phyloP scores from a whole-genome alignment of 371 early-diverging fungal species.

The Syncephalis plumigaleata region DNA sequence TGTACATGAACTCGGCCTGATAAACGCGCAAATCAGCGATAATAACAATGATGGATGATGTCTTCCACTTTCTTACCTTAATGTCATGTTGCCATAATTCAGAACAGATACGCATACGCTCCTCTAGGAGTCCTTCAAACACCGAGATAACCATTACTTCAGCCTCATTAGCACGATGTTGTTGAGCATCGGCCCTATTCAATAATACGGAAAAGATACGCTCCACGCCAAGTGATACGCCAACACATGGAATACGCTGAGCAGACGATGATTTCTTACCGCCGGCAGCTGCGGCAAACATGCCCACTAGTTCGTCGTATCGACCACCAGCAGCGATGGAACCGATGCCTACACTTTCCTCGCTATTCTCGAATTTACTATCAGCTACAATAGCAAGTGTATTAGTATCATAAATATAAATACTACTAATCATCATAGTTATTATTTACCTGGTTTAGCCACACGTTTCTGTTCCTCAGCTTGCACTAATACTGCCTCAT shows the following conservation, averaged over 20 bases:
- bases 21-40: too few relatives aligned
- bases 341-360: constrained; percentile 82
- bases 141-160: constrained; percentile 85
- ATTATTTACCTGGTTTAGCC: too few relatives aligned
- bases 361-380: constrained; percentile 35
- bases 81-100: constrained; percentile 85
- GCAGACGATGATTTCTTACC: constrained; percentile 43
- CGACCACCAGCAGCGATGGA: constrained; percentile 98
- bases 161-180: constrained; percentile 61
- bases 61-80: constrained; percentile 20
- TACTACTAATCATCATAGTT: too few relatives aligned
- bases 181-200: constrained; percentile 29
- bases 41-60: too few relatives aligned
- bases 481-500: constrained; percentile 81
- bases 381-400: constrained; percentile 12
- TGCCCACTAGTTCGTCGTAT: constrained; percentile 96
- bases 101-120: constrained; percentile 72
- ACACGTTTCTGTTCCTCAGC: too few relatives aligned
- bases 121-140: constrained; percentile 76
- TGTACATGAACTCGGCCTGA: constrained; percentile 85
- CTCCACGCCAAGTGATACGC: constrained; percentile 94
- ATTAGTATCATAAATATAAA: too few relatives aligned
- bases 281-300: constrained; percentile 56
- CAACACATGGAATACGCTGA: constrained; percentile 89
- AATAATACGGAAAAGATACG: constrained; percentile 85